Conservation (phyloP, 768 basidiomycete species). For the Coprinopsis sp. region DNA sequence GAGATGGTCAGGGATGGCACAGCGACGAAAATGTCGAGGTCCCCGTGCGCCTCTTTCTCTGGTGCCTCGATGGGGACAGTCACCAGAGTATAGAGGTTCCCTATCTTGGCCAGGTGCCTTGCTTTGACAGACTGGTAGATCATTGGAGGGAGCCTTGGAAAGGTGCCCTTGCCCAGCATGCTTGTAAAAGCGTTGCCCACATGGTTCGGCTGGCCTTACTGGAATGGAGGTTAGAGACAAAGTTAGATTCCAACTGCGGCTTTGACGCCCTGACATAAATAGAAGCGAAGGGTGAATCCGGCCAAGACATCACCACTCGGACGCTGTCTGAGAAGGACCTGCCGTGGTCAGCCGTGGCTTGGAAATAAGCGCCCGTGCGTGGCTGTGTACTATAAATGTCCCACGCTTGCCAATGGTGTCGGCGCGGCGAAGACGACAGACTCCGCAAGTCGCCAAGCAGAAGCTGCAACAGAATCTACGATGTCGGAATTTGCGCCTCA, state of each 20-base stretch:
- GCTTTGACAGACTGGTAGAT: slow-evolving; percentile 51
- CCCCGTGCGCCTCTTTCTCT: slow-evolving; percentile 61
- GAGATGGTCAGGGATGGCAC: no score
- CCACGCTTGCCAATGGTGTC: background rate
- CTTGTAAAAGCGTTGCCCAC: slow-evolving; percentile 70
- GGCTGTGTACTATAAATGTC: no score
- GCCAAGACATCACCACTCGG: no score
- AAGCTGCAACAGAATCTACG: no score
- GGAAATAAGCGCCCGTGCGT: no score
- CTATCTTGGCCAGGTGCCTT: slow-evolving; percentile 36
- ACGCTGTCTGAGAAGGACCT: no score
- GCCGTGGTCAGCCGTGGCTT: no score
- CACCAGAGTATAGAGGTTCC: slow-evolving; percentile 45
- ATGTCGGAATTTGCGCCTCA: slow-evolving; percentile 87
- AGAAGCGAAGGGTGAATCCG: no score
- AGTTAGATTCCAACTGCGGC: no score
- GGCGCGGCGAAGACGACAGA: no score
- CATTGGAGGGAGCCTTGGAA: slow-evolving; percentile 58
- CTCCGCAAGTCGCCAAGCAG: no score
- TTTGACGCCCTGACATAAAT: no score
- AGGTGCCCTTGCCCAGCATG: slow-evolving; percentile 35
- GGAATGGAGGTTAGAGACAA: background rate
- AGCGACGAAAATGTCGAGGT: slow-evolving; percentile 64
- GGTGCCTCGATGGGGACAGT: slow-evolving; percentile 59
- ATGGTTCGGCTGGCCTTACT: slow-evolving; percentile 27